Conservation (phyloP, 768 basidiomycete genomes). For the Nidularia pulvinata region DNA sequence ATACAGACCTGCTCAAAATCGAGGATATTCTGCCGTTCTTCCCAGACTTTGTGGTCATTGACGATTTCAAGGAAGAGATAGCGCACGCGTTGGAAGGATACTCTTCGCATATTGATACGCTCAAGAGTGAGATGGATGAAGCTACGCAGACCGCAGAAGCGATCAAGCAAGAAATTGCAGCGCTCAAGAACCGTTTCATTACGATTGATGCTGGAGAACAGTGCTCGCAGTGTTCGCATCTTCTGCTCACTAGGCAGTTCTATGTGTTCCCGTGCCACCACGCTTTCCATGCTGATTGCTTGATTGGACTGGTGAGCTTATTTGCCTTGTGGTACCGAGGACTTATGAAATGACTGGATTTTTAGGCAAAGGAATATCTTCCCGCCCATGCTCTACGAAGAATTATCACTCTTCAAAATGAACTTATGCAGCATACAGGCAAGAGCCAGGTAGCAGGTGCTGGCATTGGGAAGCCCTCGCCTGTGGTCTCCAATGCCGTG, state of each 20-base stretch:
- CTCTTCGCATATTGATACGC: constrained; percentile 83
- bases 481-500: constrained; percentile 18
- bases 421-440: constrained; percentile 62
- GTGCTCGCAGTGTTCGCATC: constrained; percentile 78
- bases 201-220: constrained; percentile 88
- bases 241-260: constrained; percentile 87
- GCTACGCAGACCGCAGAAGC: constrained; percentile 90
- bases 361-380: constrained; percentile 89
- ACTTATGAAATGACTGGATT: too few relatives aligned
- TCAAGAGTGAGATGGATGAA: constrained; percentile 96
- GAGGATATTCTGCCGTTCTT: constrained; percentile 99
- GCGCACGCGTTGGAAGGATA: constrained; percentile 95
- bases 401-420: constrained; percentile 83
- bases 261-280: constrained; percentile 99
- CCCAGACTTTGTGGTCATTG: constrained; percentile 98
- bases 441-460: constrained; percentile 24
- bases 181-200: constrained; percentile 86
- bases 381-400: constrained; percentile 81
- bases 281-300: constrained; percentile 96
- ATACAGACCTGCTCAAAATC: constrained; percentile 93
- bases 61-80: constrained; percentile 99
- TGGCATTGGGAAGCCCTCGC: constrained; percentile 24
- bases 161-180: constrained; percentile 89
- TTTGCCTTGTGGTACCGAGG: too few relatives aligned
- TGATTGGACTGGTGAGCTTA: constrained; percentile 85